Evolutionary conservation across 192 early-diverging fungal species (phyloP).

Genomic region (Funneliformis mosseae): DNA sequence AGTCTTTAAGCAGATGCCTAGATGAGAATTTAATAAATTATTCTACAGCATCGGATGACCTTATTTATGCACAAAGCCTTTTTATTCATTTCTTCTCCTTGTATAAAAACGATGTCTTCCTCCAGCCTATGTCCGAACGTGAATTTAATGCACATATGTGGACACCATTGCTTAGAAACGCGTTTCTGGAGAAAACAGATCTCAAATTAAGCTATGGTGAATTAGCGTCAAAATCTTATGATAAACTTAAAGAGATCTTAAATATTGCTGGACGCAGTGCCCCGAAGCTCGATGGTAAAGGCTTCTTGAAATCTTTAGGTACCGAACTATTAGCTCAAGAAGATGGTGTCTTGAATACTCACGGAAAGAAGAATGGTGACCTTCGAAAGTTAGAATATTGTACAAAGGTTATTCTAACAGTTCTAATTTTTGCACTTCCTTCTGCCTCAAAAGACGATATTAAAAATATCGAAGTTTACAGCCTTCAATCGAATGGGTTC

Average conservation of each 20-base stretch:
- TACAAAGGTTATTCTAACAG: slow-evolving; percentile 12
- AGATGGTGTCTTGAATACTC: slow-evolving; percentile 3
- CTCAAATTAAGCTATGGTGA: neutral
- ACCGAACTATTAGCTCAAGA: slow-evolving; percentile 14
- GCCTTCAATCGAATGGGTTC: no score
- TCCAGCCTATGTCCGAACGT: neutral
- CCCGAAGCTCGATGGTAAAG: slow-evolving; percentile 1
- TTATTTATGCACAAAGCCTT: slow-evolving; percentile 13
- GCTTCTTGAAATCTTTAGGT: slow-evolving; percentile 3
- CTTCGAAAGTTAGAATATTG: slow-evolving; percentile 17
- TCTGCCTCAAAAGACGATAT: neutral
- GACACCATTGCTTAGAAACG: slow-evolving; percentile 13
- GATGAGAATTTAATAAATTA: neutral
- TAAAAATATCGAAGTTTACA: no score
- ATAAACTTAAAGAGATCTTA: slow-evolving; percentile 19
- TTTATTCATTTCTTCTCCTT: neutral
- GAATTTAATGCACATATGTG: slow-evolving; percentile 8
- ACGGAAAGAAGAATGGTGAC: neutral
- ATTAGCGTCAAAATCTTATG: neutral
- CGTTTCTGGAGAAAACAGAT: slow-evolving; percentile 8
- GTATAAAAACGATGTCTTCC: slow-evolving; percentile 2
- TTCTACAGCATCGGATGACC: slow-evolving; percentile 9
- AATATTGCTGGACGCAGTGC: neutral
- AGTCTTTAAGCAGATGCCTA: neutral
- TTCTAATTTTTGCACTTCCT: neutral